Conservation (phyloP, 2,329 filamentous ascomycete genomes). For the Escovopsis weberi region DNA sequence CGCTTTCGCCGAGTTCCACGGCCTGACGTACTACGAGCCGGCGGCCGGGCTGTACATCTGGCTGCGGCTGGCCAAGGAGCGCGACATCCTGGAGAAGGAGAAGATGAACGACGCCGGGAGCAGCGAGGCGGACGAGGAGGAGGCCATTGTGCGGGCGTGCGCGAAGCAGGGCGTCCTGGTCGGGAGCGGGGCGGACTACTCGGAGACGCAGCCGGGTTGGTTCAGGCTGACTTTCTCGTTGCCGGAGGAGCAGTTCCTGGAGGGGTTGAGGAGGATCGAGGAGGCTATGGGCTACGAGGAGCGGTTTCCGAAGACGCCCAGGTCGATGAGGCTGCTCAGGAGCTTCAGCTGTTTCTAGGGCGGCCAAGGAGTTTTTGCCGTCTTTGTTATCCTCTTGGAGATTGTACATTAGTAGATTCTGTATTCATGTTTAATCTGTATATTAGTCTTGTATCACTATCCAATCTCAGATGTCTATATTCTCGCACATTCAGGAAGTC, state of each 20-base stretch:
- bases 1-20: constrained; percentile 3
- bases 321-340: too few relatives aligned
- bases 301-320: background rate
- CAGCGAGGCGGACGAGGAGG: constrained; percentile 1
- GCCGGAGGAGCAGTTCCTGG: constrained; percentile 1
- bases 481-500: too few relatives aligned
- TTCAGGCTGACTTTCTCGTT: constrained; percentile 4
- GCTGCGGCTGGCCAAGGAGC: background rate
- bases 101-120: too few relatives aligned
- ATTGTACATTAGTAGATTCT: too few relatives aligned
- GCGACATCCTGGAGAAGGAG: background rate
- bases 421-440: too few relatives aligned
- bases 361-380: too few relatives aligned
- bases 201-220: constrained; percentile 3
- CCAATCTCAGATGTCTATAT: too few relatives aligned
- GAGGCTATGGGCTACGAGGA: constrained; percentile 1
- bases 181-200: constrained; percentile 4
- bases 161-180: background rate
- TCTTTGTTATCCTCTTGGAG: too few relatives aligned
- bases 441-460: too few relatives aligned
- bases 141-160: constrained; percentile 1
- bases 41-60: constrained; percentile 4
- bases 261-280: constrained; percentile 2
- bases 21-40: constrained; percentile 3
- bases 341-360: too few relatives aligned